A percentile compares a stretch with the other conserved stretches of the same genome.
phyloP scores from a whole-genome alignment of 169 alveolate species.

The Plasmodium reichenowi region DNA sequence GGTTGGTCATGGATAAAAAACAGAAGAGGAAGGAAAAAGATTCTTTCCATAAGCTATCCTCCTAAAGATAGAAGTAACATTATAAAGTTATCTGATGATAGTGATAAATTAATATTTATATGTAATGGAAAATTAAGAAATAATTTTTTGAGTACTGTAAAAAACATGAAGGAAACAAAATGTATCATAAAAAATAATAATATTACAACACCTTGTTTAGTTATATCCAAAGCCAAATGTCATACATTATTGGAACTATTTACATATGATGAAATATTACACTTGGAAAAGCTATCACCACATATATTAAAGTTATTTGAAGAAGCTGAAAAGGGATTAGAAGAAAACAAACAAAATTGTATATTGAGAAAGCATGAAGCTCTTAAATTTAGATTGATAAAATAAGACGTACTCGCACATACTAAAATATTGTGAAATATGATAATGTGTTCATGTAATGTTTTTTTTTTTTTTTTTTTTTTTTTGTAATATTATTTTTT shows the following conservation, averaged over 20 bases:
- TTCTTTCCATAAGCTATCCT: slow-evolving; percentile 62
- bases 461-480: too few relatives aligned
- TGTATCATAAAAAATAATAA: slow-evolving; percentile 68
- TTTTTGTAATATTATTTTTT: too few relatives aligned
- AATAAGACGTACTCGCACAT: slow-evolving; percentile 9
- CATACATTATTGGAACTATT: slow-evolving; percentile 71
- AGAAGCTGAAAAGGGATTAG: slow-evolving; percentile 52
- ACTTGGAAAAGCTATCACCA: slow-evolving; percentile 56
- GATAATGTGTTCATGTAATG: too few relatives aligned
- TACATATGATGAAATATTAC: slow-evolving; percentile 76
- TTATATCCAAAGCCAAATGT: slow-evolving; percentile 75
- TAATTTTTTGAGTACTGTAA: slow-evolving; percentile 51
- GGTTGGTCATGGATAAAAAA: slow-evolving; percentile 78
- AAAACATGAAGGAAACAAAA: slow-evolving; percentile 72
- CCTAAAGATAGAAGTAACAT: slow-evolving; percentile 76
- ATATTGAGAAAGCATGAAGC: slow-evolving; percentile 68
- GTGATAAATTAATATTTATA: slow-evolving; percentile 75
- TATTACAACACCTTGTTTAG: slow-evolving; percentile 61
- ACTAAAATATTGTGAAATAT: too few relatives aligned
- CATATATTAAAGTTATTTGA: slow-evolving; percentile 57
- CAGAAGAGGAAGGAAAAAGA: slow-evolving; percentile 76
- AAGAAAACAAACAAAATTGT: slow-evolving; percentile 25
- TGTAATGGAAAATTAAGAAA: slow-evolving; percentile 74
- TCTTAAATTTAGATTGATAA: slow-evolving; percentile 47
- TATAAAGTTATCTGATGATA: slow-evolving; percentile 62